Evolutionary conservation across 2,329 filamentous ascomycete species (phyloP).

Genomic region (Exutisphaerella laricina): DNA sequence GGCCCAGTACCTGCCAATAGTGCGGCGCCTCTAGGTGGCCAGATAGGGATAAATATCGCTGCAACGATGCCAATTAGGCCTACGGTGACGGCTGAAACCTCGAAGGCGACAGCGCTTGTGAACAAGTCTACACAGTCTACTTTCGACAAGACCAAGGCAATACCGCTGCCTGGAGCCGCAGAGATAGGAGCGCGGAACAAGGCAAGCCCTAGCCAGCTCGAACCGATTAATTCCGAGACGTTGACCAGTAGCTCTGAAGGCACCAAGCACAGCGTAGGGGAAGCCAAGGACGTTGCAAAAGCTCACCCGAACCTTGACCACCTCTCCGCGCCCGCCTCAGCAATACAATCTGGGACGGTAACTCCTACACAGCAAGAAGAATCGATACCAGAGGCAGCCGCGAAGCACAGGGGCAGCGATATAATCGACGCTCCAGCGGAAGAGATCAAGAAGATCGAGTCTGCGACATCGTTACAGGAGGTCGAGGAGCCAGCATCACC

Average conservation of each 20-base stretch:
- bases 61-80: slow-evolving; percentile 18
- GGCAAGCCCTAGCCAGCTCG: slow-evolving; percentile 8
- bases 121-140: slow-evolving; percentile 23
- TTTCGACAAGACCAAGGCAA: slow-evolving; percentile 20
- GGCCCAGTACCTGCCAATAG: slow-evolving; percentile 42
- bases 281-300: slow-evolving; percentile 14
- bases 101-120: slow-evolving; percentile 13
- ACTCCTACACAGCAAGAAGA: slow-evolving; percentile 28
- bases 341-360: slow-evolving; percentile 29
- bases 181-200: slow-evolving; percentile 27
- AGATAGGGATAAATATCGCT: slow-evolving; percentile 25
- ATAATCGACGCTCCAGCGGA: slow-evolving; percentile 7
- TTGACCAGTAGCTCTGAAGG: slow-evolving; percentile 23
- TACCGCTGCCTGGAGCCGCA: slow-evolving; percentile 28
- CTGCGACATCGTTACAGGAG: slow-evolving; percentile 6
- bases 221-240: slow-evolving; percentile 23
- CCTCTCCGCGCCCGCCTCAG: slow-evolving; percentile 24
- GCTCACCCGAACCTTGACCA: slow-evolving; percentile 18
- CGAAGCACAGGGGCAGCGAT: slow-evolving; percentile 14
- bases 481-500: slow-evolving; percentile 17
- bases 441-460: slow-evolving; percentile 18
- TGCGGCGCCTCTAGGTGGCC: slow-evolving; percentile 24
- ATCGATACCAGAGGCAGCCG: slow-evolving; percentile 3
- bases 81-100: slow-evolving; percentile 16
- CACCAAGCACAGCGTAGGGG: slow-evolving; percentile 25